phyloP scores from a whole-genome alignment of 768 basidiomycete species.

The Mycena vitilis region DNA sequence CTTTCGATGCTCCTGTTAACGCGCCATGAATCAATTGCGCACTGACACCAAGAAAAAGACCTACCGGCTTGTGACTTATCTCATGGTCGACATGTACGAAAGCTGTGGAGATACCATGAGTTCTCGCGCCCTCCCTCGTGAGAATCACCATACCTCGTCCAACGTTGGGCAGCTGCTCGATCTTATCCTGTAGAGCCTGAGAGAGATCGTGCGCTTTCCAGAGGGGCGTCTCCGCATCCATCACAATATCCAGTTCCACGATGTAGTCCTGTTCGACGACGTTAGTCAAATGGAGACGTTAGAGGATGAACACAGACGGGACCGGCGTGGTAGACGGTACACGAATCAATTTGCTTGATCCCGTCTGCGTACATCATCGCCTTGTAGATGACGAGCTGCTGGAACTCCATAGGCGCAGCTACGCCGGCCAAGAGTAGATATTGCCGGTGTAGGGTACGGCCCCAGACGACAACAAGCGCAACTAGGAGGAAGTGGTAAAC shows the following conservation, averaged over 20 bases:
- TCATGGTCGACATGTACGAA: conserved; percentile 75
- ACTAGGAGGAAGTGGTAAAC: conserved; percentile 45
- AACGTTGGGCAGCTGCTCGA: conserved; percentile 68
- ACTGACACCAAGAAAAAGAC: neutral
- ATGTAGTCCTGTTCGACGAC: conserved; percentile 55
- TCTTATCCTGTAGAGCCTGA: conserved; percentile 64
- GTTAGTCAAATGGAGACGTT: neutral
- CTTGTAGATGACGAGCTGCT: conserved; percentile 74
- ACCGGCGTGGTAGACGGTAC: conserved; percentile 68
- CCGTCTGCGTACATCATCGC: conserved; percentile 69
- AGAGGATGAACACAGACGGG: conserved; percentile 6
- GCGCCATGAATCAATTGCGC: neutral
- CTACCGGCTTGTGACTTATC: conserved; percentile 55
- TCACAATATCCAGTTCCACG: conserved; percentile 75
- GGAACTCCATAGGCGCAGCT: conserved; percentile 70
- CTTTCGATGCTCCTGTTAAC: conserved; percentile 35
- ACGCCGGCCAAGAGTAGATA: conserved; percentile 73
- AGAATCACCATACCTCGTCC: conserved; percentile 46
- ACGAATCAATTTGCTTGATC: conserved; percentile 69
- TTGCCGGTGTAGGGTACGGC: conserved; percentile 59
- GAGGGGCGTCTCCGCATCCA: conserved; percentile 68
- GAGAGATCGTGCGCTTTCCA: conserved; percentile 65
- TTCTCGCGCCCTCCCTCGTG: neutral
- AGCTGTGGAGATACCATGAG: conserved; percentile 40
- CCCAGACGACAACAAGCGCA: conserved; percentile 63